Evolutionary conservation across 2,329 filamentous ascomycete genomes (phyloP), one percentile per base, ranked within the genome.

Genomic region (Alternaria metachromatica): DNA sequence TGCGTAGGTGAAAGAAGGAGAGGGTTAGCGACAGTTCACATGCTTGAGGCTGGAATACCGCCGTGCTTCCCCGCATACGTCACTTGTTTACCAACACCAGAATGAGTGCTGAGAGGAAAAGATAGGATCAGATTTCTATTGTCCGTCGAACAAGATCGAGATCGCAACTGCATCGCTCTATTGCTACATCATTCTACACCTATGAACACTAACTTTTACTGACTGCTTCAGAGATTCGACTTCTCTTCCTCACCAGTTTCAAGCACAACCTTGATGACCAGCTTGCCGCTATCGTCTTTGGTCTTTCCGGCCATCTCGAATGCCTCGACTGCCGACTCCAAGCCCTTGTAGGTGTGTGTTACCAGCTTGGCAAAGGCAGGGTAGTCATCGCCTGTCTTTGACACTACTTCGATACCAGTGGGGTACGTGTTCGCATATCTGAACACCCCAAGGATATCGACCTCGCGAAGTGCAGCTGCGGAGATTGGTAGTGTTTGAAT

Each of bases 361-460:
- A 93, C 87, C 83, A 93, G 86, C 72, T 89, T 87, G 53, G 90
- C 87, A 60, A 93, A 85, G 66, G 86, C 87, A 0, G 90, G 90
- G 20, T 91, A 82, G 12, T 83, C 81, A 9, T 78, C 66, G 0
- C 78, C 79, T 49, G 78, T 82, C 80, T 68, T 83, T 71, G 71
- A 86, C 75, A 82, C 86, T 79, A 78, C 90, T 80, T 78, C 84
- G 63, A 94, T 90, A n/a, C 90, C 91, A 1, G 88, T 89, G 5
- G 87, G 84, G 73, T 93, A 94, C 0, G 90, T 92, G 78, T 93
- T 92, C 20, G 90, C 90, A 71, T 94, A 94, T 51, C 91, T 86
- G 81, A 94, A 93, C 28, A 93, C 89, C 33, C 91, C 91, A n/a
- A 93, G 81, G 30, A 94, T 90, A 75, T 94, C 91, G 46, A 94